Percentiles rank a stretch among this genome's conserved stretches.
phyloP scores from a whole-genome alignment of 441 rosid genomes.

The Corymbia citriodora region DNA sequence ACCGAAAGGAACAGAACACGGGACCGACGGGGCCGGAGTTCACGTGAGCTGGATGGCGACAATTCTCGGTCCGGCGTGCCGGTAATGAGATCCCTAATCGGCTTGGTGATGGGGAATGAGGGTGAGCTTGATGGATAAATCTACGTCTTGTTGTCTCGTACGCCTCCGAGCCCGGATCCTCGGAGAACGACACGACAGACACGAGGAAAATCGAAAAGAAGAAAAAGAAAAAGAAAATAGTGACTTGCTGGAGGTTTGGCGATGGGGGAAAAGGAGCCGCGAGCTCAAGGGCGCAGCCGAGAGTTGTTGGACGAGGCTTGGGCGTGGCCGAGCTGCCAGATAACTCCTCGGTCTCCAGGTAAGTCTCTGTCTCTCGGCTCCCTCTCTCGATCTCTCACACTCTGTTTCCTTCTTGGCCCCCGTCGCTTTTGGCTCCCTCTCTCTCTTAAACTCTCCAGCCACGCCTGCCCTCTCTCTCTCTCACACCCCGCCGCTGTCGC shows the following conservation, averaged over 20 bases:
- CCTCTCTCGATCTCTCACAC: neutral
- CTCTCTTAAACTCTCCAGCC: neutral
- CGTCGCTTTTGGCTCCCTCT: neutral
- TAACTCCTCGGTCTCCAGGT: too few species aligned
- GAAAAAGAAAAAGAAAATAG: neutral
- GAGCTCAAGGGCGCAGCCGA: neutral
- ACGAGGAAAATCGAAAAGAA: too few species aligned
- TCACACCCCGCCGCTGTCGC: neutral
- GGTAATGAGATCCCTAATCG: neutral
- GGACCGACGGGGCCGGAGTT: too few species aligned
- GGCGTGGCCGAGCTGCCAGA: too few species aligned
- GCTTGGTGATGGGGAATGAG: neutral
- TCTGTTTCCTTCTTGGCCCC: too few species aligned
- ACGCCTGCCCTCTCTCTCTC: too few species aligned
- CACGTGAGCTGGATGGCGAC: too few species aligned
- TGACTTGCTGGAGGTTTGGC: fast-evolving
- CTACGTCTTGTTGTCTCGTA: neutral
- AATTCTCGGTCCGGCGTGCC: too few species aligned
- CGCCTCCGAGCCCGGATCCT: neutral
- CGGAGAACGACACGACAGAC: neutral
- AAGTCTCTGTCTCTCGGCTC: too few species aligned
- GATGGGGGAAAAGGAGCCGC: neutral
- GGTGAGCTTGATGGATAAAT: neutral
- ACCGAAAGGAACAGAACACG: too few species aligned
- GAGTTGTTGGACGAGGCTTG: too few species aligned